These are phyloP conservation scores for Tylopilus rubrobrunneus DNA, from an alignment of 768 basidiomycete genomes.

Conservation along the genomic window DNA sequence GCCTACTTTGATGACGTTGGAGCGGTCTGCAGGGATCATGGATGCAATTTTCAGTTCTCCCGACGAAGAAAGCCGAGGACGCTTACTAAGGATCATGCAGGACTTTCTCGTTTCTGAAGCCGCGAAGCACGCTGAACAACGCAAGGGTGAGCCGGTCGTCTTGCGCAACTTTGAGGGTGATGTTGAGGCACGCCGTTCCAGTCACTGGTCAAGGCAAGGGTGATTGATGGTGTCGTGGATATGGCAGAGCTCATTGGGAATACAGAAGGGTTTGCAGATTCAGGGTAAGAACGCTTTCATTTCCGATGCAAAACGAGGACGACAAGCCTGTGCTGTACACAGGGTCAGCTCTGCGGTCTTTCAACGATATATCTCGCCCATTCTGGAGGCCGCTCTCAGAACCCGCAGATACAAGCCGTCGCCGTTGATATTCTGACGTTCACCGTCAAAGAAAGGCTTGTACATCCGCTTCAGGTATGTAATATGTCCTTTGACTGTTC, in stretches of 20 bases:
- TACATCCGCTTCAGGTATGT: too few species aligned
- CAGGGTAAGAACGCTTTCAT: conserved; percentile 26
- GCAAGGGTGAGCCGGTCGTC: too few species aligned
- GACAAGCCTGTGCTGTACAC: conserved; percentile 6
- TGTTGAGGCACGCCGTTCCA: not conserved
- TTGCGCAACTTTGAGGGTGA: conserved; percentile 45
- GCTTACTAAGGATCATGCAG: too few species aligned
- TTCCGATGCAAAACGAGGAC: not conserved
- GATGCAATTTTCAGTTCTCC: too few species aligned
- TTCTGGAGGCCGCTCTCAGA: conserved; percentile 78
- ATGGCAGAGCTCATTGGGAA: conserved; percentile 96
- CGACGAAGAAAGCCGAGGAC: too few species aligned
- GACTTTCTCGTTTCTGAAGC: too few species aligned
- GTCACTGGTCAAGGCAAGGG: conserved; percentile 21
- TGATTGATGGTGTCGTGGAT: conserved; percentile 50
- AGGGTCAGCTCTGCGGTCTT: conserved; percentile 89
- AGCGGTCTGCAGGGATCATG: conserved; percentile 22
- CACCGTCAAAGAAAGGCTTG: too few species aligned
- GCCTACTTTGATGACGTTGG: conserved; percentile 84
- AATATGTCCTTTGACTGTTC: too few species aligned
- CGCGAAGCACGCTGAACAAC: too few species aligned
- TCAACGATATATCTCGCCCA: conserved; percentile 34
- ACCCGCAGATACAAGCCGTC: conserved; percentile 67
- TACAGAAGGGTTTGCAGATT: conserved; percentile 89
- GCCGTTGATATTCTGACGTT: conserved; percentile 34